Evolutionary conservation across 2,329 filamentous ascomycete genomes (phyloP).

Genomic region (Podosphaera fusca): DNA sequence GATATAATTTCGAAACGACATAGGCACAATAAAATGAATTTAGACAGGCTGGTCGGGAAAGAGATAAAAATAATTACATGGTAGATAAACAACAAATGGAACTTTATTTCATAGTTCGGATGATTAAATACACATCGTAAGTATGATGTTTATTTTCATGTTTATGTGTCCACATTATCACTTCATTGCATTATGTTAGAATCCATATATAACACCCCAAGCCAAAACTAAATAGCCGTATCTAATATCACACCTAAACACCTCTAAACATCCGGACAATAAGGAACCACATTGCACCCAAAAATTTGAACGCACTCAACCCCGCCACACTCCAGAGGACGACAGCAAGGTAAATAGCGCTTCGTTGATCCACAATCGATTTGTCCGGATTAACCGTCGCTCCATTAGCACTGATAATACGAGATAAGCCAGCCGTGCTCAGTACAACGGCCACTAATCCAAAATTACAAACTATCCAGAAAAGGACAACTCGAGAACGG

Average conservation of each 20-base stretch:
- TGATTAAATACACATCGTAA: not conserved
- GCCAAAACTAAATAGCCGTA: not conserved
- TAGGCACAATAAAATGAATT: too few species aligned
- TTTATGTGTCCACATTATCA: not conserved
- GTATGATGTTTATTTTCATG: not conserved
- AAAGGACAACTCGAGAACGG: slow-evolving; percentile 69
- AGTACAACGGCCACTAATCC: slow-evolving; percentile 68
- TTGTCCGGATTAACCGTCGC: slow-evolving; percentile 4
- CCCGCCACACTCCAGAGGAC: slow-evolving; percentile 18
- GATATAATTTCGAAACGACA: too few species aligned
- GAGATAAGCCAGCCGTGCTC: slow-evolving; percentile 61
- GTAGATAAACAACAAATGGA: too few species aligned
- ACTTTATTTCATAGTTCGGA: not conserved
- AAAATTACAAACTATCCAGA: slow-evolving; percentile 95
- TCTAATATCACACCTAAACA: slow-evolving; percentile 20
- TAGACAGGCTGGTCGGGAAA: too few species aligned
- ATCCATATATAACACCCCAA: not conserved
- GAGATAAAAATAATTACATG: too few species aligned
- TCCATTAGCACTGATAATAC: slow-evolving; percentile 41
- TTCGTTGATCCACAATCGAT: slow-evolving; percentile 25
- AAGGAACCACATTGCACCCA: slow-evolving; percentile 31
- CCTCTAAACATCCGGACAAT: slow-evolving; percentile 66
- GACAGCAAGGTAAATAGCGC: slow-evolving; percentile 16
- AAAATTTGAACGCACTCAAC: slow-evolving; percentile 16
- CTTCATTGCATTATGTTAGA: not conserved